Conservation (phyloP, 352 stramenopile genomes). For the Achlya hypogyna region DNA sequence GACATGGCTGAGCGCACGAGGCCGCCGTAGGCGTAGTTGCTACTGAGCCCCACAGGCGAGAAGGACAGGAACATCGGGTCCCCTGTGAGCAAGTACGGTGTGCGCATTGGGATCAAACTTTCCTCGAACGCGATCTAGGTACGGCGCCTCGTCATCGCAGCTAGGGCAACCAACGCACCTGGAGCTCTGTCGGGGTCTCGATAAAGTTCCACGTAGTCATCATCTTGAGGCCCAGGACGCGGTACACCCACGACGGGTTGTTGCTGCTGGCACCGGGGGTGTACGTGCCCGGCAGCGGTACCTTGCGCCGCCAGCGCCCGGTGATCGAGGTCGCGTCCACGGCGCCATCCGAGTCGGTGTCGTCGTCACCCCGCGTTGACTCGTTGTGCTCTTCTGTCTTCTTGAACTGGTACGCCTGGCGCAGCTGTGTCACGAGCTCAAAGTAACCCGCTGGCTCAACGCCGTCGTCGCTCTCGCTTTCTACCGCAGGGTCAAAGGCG, state of each 20-base stretch:
- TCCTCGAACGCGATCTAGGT: slow-evolving; percentile 16
- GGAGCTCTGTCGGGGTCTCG: slow-evolving; percentile 12
- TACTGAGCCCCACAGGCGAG: slow-evolving; percentile 13
- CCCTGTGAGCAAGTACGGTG: slow-evolving; percentile 16
- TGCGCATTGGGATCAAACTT: slow-evolving; percentile 10
- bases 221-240: slow-evolving; percentile 12
- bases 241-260: slow-evolving; percentile 15
- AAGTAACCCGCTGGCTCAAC: slow-evolving; percentile 17
- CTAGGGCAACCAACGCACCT: background rate
- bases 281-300: background rate
- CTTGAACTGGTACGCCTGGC: slow-evolving; percentile 13
- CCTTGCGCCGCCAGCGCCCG: slow-evolving; percentile 2
- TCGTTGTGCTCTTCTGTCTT: slow-evolving; percentile 19
- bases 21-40: slow-evolving; percentile 5
- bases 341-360: background rate
- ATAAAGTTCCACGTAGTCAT: slow-evolving; percentile 13
- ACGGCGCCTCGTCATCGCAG: no score
- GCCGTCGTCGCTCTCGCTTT: background rate
- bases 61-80: slow-evolving; percentile 20
- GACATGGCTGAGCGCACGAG: slow-evolving; percentile 9
- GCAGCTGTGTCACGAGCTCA: slow-evolving; percentile 17
- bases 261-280: background rate
- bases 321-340: slow-evolving; percentile 6
- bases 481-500: no score
- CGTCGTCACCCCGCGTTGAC: background rate